Evolutionary conservation across 352 stramenopile genomes (phyloP).

Genomic region (Globisporangium splendens): DNA sequence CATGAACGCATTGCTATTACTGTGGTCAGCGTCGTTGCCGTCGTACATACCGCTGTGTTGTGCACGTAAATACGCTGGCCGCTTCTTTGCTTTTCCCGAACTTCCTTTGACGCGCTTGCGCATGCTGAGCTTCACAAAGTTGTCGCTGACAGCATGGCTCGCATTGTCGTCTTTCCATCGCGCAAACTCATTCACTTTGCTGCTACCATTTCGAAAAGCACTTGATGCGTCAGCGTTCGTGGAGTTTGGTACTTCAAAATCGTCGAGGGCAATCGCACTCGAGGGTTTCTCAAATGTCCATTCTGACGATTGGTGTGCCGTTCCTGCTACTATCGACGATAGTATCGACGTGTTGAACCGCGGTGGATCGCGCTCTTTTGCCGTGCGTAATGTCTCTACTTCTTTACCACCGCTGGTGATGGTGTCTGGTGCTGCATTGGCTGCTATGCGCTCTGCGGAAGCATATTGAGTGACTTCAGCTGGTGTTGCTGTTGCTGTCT

Average conservation of each 20-base stretch:
- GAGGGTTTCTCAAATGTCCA: constrained; percentile 35
- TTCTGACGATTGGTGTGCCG: background rate
- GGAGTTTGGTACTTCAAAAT: constrained; percentile 27
- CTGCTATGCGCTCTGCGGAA: too few relatives aligned
- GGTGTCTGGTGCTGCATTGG: too few relatives aligned
- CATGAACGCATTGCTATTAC: constrained; percentile 14
- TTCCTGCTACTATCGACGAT: background rate
- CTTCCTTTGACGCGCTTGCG: constrained; percentile 70
- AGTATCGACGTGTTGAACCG: background rate
- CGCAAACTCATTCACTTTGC: constrained; percentile 31
- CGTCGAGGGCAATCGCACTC: constrained; percentile 26
- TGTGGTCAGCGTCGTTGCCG: background rate
- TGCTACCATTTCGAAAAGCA: constrained; percentile 4
- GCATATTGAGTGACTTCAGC: background rate
- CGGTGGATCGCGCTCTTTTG: background rate
- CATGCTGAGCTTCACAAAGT: constrained; percentile 82
- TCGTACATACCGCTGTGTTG: constrained; percentile 7
- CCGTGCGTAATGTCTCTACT: too few relatives aligned
- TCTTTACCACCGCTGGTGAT: too few relatives aligned
- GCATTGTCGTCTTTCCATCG: constrained; percentile 58
- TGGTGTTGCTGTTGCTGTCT: constrained; percentile 6
- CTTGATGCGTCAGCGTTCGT: background rate
- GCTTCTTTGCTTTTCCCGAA: constrained; percentile 62
- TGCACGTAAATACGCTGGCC: constrained; percentile 56
- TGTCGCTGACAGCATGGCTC: constrained; percentile 56